Conservation (phyloP, 495 filamentous ascomycete species). For the Oidiodendron maius region DNA sequence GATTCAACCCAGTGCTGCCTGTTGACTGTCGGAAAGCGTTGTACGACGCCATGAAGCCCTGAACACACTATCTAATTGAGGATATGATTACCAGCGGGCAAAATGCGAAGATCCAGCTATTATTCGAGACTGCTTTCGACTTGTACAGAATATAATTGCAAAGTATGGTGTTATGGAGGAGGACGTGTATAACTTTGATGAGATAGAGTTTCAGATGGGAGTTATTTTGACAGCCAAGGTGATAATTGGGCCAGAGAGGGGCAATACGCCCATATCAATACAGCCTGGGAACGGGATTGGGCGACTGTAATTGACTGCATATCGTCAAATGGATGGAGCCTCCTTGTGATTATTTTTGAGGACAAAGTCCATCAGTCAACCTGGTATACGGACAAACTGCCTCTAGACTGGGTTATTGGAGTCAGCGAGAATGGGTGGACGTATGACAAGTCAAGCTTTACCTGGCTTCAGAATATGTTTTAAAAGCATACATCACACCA, state of each 20-base stretch:
- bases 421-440: constrained; percentile 5
- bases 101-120: too few relatives aligned
- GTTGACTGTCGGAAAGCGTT: too few relatives aligned
- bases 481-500: constrained; percentile 3
- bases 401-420: neutral
- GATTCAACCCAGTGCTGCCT: too few relatives aligned
- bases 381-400: neutral
- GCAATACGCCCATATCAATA: constrained; percentile 1
- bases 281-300: neutral
- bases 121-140: constrained; percentile 1
- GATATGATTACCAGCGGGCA: neutral
- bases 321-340: neutral
- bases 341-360: constrained; percentile 3
- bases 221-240: constrained; percentile 8
- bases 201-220: too few relatives aligned
- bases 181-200: constrained; percentile 5
- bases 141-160: too few relatives aligned
- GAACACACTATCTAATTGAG: neutral
- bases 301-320: neutral
- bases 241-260: constrained; percentile 1
- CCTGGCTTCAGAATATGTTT: constrained; percentile 1
- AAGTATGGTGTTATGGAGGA: constrained; percentile 6
- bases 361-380: neutral
- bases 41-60: neutral
- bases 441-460: neutral